A percentile compares a stretch with the other conserved stretches of the same genome.
Conservation (phyloP, 345 rosid genomes). For the Psidium guajava region DNA sequence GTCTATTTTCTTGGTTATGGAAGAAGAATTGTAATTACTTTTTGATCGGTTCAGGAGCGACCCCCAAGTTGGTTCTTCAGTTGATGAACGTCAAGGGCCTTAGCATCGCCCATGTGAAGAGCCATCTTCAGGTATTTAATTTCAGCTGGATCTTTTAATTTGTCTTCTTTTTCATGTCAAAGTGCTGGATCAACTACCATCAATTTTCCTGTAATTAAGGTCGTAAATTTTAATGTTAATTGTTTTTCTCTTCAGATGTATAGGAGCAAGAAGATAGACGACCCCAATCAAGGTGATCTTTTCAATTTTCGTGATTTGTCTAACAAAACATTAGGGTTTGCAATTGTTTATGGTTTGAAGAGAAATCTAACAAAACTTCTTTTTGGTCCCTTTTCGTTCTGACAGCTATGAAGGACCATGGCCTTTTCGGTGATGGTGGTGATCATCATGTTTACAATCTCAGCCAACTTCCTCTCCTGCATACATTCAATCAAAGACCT, state of each 20-base stretch:
- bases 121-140: conserved; percentile 36
- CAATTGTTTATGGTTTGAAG: background rate
- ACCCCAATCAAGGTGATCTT: conserved; percentile 27
- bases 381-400: background rate
- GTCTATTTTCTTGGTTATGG: background rate
- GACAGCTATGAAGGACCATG: conserved; percentile 29
- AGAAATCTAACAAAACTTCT: background rate
- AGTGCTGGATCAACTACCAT: background rate
- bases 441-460: conserved; percentile 42
- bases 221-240: background rate
- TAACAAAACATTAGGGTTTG: conserved; percentile 19
- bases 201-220: background rate
- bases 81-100: conserved; percentile 39
- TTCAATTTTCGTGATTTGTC: background rate
- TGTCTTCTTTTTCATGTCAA: background rate
- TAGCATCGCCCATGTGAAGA: conserved; percentile 40
- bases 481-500: conserved; percentile 38
- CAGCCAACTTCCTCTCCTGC: conserved; percentile 54
- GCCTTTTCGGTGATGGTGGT: conserved; percentile 27
- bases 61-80: conserved; percentile 39
- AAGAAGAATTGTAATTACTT: background rate
- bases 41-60: conserved; percentile 17
- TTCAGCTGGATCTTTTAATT: background rate
- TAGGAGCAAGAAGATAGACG: conserved; percentile 40
- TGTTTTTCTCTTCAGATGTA: conserved; percentile 22